Conservation (phyloP, 495 filamentous ascomycete genomes). For the Xylaria flabelliformis region DNA sequence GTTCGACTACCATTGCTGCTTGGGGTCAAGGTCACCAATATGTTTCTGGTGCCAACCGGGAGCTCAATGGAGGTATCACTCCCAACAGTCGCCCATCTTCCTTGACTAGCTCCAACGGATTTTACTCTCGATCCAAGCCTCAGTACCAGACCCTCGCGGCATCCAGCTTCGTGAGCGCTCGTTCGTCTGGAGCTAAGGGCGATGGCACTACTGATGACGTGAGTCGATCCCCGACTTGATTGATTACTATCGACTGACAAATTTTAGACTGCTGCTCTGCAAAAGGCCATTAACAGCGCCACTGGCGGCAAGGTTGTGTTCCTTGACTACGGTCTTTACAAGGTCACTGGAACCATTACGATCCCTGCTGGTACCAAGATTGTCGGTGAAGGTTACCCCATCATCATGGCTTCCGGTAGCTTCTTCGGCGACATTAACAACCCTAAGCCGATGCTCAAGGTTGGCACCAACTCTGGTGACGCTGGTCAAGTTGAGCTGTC, state of each 20-base stretch:
- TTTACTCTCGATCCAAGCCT: conserved; percentile 62
- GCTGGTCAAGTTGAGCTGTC: conserved; percentile 77
- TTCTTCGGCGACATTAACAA: conserved; percentile 73
- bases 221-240: too few species aligned
- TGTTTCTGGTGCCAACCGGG: conserved; percentile 50
- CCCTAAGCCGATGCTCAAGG: conserved; percentile 72
- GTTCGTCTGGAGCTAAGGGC: conserved; percentile 70
- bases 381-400: conserved; percentile 84
- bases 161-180: conserved; percentile 64
- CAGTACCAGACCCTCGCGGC: conserved; percentile 62
- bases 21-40: conserved; percentile 55
- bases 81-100: conserved; percentile 48
- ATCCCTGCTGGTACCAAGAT: conserved; percentile 69
- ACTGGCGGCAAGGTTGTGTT: conserved; percentile 66
- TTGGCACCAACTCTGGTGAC: conserved; percentile 77
- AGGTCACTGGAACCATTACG: conserved; percentile 69
- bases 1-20: conserved; percentile 58
- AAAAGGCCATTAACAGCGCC: conserved; percentile 60
- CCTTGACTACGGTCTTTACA: conserved; percentile 65
- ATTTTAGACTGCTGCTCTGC: conserved; percentile 67
- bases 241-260: too few species aligned
- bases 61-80: conserved; percentile 44
- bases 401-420: conserved; percentile 80
- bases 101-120: conserved; percentile 49
- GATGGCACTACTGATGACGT: conserved; percentile 77